phyloP scores from a whole-genome alignment of 352 stramenopile species.

The Saprolegnia diclina region DNA sequence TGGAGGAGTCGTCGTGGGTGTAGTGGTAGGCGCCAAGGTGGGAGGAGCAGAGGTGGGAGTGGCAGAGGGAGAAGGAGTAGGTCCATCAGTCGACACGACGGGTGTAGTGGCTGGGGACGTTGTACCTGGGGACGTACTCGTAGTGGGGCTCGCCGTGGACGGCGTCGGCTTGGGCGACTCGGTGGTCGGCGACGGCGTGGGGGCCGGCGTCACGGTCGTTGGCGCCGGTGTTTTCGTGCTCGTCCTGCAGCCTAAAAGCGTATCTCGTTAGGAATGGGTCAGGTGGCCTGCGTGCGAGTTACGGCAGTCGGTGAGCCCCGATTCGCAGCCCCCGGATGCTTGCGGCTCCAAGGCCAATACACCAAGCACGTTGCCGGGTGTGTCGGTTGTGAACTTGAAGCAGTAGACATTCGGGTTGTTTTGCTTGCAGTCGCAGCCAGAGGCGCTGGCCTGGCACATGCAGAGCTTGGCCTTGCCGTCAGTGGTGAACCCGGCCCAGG shows the following conservation, averaged over 20 bases:
- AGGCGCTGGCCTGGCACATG: not conserved
- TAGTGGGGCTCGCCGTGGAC: not conserved
- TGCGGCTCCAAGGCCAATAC: not conserved
- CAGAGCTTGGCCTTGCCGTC: not conserved
- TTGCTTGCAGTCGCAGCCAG: not conserved
- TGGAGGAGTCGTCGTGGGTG: not conserved
- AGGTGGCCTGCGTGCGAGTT: not conserved
- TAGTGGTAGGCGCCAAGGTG: not conserved
- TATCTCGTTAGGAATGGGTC: not conserved
- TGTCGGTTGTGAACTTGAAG: not conserved
- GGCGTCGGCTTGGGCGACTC: not conserved
- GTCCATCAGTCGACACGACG: not conserved
- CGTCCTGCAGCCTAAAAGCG: not conserved
- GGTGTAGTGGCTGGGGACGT: not conserved
- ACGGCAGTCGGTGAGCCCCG: not conserved
- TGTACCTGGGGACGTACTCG: constrained; percentile 16
- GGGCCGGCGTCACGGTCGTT: not conserved
- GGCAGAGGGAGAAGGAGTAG: not conserved
- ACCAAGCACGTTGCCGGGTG: not conserved
- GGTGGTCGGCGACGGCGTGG: not conserved
- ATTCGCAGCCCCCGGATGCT: not conserved
- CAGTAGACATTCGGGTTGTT: constrained; percentile 2
- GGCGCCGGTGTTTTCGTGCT: not conserved
- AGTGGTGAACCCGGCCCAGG: not conserved
- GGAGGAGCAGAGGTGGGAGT: constrained; percentile 1